Evolutionary conservation across 1,284 basidiomycete genomes (phyloP), one percentile per base, ranked within the genome.

Genomic region (Rhodotorula sp.): DNA sequence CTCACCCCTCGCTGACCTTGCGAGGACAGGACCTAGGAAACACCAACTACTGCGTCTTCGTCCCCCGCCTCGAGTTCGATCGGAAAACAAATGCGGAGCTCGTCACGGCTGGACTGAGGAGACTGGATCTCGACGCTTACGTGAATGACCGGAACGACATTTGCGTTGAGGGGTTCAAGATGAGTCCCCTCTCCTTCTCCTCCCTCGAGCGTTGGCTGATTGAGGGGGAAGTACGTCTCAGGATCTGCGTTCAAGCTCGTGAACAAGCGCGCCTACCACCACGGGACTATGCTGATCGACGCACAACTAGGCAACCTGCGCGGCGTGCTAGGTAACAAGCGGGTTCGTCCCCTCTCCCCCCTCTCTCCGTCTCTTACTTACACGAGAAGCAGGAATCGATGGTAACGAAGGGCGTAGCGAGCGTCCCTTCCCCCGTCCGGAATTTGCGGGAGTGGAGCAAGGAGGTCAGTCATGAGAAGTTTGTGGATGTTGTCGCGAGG

Each of bases 221-320:
- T 52, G 51, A 11, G 20, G 24, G 53, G 9, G 54, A 5, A 46
- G 7, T 78, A 99, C 89, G 88, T 99, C 64, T 98, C 95, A 58
- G 96, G 96, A 47, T 97, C 93, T 22, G 96, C 96, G 11, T 99
- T 97, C 83, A 98, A 97, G 82, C 90, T 99, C 68, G 90, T 91
- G 51, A 90, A 88, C 74, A 87, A 88, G 69, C 84, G 96, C 24
- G 93, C 94, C 1, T 99, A 98, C 81, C 95, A 99, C 78, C 96
- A 99, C 78, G 96, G 96, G 0, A 99, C 95, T n/a, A 97, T 99
- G 95, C 86, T 99, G 37, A 90, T 99, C 40, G 89, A 90, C 20
- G 90, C 92, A 8, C 82, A 85, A 58, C 84, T 96, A 30, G 82
- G 85, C 47, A 84, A 86, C 15, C 83, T 95, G 2, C 89, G 90